Percentiles rank a stretch among this genome's conserved stretches.
Evolutionary conservation across 441 rosid species (phyloP).

Genomic region (Populus hybrid): DNA sequence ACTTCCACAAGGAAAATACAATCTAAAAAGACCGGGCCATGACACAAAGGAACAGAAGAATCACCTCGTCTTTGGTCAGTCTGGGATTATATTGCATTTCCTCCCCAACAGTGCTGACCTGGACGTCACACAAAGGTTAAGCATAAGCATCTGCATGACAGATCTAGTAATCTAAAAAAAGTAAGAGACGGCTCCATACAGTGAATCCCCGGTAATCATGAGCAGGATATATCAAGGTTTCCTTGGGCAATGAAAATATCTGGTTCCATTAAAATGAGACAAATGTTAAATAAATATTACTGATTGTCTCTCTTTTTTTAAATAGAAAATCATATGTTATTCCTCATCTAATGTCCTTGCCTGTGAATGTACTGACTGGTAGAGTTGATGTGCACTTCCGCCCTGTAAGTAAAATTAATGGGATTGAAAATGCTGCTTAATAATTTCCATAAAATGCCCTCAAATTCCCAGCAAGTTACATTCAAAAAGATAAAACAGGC

Average conservation of each 20-base stretch:
- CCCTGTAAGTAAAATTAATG: slow-evolving; percentile 46
- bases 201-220: slow-evolving; percentile 88
- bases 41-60: neutral
- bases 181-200: slow-evolving; percentile 34
- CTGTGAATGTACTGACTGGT: slow-evolving; percentile 91
- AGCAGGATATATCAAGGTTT: slow-evolving; percentile 82
- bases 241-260: slow-evolving; percentile 85
- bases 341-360: slow-evolving; percentile 36
- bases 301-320: neutral
- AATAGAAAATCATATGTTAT: neutral
- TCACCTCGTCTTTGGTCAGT: slow-evolving; percentile 77
- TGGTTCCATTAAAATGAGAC: slow-evolving; percentile 19
- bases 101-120: slow-evolving; percentile 95
- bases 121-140: slow-evolving; percentile 11
- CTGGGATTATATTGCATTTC: slow-evolving; percentile 73
- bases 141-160: slow-evolving; percentile 11
- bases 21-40: neutral
- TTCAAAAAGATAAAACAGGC: neutral
- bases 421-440: neutral
- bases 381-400: slow-evolving; percentile 77
- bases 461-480: neutral
- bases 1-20: neutral
- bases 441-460: neutral
- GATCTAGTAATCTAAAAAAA: neutral
- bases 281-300: neutral